Evolutionary conservation across 306 rosid genomes (phyloP), one percentile per base, ranked within the genome.

Genomic region (Vigna nakashimae): DNA sequence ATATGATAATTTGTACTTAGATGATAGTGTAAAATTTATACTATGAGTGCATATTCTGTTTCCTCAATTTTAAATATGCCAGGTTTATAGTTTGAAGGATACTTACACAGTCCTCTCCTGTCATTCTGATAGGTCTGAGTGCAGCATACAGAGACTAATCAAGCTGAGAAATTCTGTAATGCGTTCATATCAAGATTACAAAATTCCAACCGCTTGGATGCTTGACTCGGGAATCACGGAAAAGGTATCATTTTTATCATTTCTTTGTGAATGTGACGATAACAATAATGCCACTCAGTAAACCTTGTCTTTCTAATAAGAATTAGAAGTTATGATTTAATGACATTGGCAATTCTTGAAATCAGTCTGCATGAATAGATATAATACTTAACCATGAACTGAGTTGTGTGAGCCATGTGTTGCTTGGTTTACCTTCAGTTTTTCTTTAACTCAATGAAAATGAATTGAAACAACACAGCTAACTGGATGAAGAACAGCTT

Each of bases 171-270:
- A 66, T 75, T 83, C 88, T 15, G 98, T 75, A 28, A 83, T 77
- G 87, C 83, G 77, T 17, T 85, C 92, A 71, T 90, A 92, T 77
- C 87, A 90, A 20, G 88, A 84, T 36, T 82, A 78, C 82, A 90
- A 85, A 80, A 89, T 92, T 73, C 96, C 98, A 59, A 88, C 82
- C 51, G 82, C 84, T 66, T 92, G 98, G 98, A 92, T 90, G 98
- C 96, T 92, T 62, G 98, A 92, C 83, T 83, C 96, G 9, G 98
- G 98, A 73, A 88, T 90, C 49, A 80, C 69, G 82, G 72, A 82
- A 48, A 86, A 88, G 91, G 98, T 92, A 82, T 80, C 42, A 52
- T 57, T 46, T 60, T 28, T 53, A 38, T 68, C 50, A 13, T 13
- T 64, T n/a, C 55, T 45, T 28, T 68, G 72, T 57, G 65, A 55